These are phyloP conservation scores for Tulasnella sp. DNA, from an alignment of 768 basidiomycete species.

Conservation along the genomic window DNA sequence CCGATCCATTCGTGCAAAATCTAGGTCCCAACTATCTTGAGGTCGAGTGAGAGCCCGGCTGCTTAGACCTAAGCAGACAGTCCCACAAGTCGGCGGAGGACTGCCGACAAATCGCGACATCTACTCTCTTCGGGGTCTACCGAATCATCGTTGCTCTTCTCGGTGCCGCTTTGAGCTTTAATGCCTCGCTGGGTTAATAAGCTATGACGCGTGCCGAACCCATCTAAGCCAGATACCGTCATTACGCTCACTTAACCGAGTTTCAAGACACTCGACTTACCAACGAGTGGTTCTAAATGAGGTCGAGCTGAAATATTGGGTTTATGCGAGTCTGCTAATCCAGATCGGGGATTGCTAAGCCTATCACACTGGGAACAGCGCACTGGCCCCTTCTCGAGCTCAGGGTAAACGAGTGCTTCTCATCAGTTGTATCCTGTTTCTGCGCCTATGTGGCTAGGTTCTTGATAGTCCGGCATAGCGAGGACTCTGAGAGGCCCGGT, in stretches of 20 bases:
- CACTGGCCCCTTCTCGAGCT: not conserved
- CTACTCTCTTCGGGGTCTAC: not conserved
- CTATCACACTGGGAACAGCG: not conserved
- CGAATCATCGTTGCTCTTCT: not conserved
- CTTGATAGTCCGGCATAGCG: not conserved
- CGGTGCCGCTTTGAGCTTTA: not conserved
- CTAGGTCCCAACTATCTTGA: not conserved
- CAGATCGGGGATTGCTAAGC: not conserved
- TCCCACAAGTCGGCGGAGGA: not conserved
- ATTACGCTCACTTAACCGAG: not conserved
- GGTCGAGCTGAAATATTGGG: not conserved
- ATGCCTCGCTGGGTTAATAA: not conserved
- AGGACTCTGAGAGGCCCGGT: not conserved
- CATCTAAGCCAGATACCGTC: not conserved
- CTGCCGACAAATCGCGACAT: not conserved
- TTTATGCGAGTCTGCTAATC: not conserved
- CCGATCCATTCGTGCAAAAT: not conserved
- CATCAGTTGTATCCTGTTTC: not conserved
- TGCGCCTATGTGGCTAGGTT: not conserved
- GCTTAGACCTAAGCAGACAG: not conserved
- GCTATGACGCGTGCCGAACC: not conserved
- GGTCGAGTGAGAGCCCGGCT: not conserved
- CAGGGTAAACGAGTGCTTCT: not conserved
- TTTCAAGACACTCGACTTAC: not conserved
- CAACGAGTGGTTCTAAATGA: not conserved